Evolutionary conservation across 2,329 filamentous ascomycete genomes (phyloP), one percentile per base, ranked within the genome.

Genomic region (Penicillium crustosum): DNA sequence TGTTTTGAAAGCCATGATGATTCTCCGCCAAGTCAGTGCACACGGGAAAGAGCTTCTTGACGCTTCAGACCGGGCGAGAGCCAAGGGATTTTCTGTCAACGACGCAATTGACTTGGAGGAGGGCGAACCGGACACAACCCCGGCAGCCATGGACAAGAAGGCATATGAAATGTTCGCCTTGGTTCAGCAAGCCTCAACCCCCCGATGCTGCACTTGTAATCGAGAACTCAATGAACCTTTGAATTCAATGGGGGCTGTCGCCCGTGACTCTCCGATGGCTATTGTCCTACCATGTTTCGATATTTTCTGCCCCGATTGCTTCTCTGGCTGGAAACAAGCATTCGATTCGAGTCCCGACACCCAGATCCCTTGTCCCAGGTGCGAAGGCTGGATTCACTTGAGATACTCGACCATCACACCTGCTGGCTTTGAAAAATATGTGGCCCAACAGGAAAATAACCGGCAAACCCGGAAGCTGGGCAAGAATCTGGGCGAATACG

Each of bases 21-120:
- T 93, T 31, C 84, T 99, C 19, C 90, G 94, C 10, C 82, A 96
- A 41, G 89, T 97, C 51, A 97, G 93, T 70, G 94, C 93, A 1
- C 93, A 97, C 71, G 94, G 94, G n/a, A 89, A 89, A 63, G 93
- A 97, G 59, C 83, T 99, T 8, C 82, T 99, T 3, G 90, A 87
- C 56, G 86, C 93, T 36, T 89, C 93, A 21, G 93, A 97, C 67
- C 79, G 96, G 45, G 86, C 89, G 64, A 81, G 89, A 4, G 85
- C 93, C 50, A 89, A 92, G 70, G 93, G 93, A 25, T 83, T 91
- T 74, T 91, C 87, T n/a, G 86, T 86, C 9, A 88, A 91, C 39
- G 91, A 91, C 62, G 90, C 94, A 2, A 96, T 99, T 68, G 90
- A 95, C 65, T 82, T 97, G 23, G 92, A 94, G 60, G 91, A 91